Base-by-base conservation (phyloP, 495 filamentous ascomycete genomes). In the Chaetomium fimeti region DNA sequence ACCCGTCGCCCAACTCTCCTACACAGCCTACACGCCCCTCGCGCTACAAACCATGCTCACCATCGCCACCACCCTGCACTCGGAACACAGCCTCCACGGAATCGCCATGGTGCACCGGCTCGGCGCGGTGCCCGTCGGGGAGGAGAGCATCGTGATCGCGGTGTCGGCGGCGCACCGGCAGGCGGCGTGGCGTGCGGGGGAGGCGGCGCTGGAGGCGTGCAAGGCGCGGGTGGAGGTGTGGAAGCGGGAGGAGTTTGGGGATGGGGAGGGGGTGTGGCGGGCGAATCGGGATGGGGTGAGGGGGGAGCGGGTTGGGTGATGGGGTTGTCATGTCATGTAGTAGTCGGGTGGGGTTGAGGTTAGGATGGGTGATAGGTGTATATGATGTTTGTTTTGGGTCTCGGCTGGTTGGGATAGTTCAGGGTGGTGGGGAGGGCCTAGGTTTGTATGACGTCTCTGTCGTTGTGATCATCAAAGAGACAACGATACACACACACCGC, bases 91-190 rank as follows among this genome's bases (percentile, higher is more conserved):
- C 1, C 80, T 97, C 6, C 79, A 80, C 25, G 87, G 84, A 0
- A 87, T 98, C 57, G 84, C 86, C 47, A 91, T 98, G 71, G 80
- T 89, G 52, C 94, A 98, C 75, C 83, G 94, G n/a, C 81, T 98
- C 9, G 94, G 94, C 0, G 78, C 82, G 18, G 92, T 96, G 5
- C 91, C 91, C 3, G 86, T 98, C 45, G 87, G 86, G 7, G 93
- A 98, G 75, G 93, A 96, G 72, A 95, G 91, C 68, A 93, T 98
- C 68, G 78, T 93, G 64, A 91, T 98, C 73, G 91, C 91, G 11
- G 91, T 98, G 16, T 90, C 89, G 57, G 81, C 89, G 25, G 86
- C 90, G 49, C 94, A 98, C 82, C 83, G 94, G n/a, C 84, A 87
- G 69, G 90, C 89, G 49, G 94, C 91, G 43, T 98, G 93, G 93